Evolutionary conservation across 2,329 filamentous ascomycete genomes (phyloP).

Genomic region (Ophiostoma perfectum): DNA sequence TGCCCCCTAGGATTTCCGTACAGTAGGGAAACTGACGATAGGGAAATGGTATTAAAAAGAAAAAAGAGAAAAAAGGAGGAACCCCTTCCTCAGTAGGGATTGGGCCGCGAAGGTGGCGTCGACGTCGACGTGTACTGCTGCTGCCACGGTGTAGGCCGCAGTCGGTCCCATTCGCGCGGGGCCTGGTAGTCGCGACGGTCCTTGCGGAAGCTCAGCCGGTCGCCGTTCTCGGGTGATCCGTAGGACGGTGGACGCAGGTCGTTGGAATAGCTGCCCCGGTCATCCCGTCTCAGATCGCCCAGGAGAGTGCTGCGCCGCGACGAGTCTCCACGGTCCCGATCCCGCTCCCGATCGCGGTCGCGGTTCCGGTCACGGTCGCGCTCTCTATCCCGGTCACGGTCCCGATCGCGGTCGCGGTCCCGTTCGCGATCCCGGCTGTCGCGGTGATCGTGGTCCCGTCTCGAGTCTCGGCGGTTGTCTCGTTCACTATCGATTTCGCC

Average conservation of each 20-base stretch:
- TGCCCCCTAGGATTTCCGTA: too few relatives aligned
- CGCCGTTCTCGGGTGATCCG: conserved; percentile 23
- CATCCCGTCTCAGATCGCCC: conserved; percentile 20
- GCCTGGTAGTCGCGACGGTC: conserved; percentile 25
- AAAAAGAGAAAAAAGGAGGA: not conserved
- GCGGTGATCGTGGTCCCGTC: conserved; percentile 28
- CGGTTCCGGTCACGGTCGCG: conserved; percentile 20
- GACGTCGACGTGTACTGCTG: conserved; percentile 23
- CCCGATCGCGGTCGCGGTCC: conserved; percentile 19
- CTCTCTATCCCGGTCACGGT: conserved; percentile 21
- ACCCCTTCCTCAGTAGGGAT: not conserved
- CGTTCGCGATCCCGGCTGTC: conserved; percentile 21
- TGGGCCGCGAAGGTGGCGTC: not conserved
- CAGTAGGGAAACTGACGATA: not conserved
- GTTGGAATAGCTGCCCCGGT: conserved; percentile 9
- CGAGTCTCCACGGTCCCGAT: conserved; percentile 33
- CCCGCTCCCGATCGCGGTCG: conserved; percentile 16
- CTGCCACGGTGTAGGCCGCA: conserved; percentile 28
- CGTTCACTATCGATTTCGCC: conserved; percentile 38
- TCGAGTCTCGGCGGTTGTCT: conserved; percentile 33
- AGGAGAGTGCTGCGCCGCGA: conserved; percentile 30
- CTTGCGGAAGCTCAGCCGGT: conserved; percentile 29
- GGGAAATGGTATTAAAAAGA: not conserved
- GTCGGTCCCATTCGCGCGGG: conserved; percentile 26
- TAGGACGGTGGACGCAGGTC: conserved; percentile 14